A percentile compares a stretch with the other conserved stretches of the same genome.
Conservation (phyloP, 306 rosid species). For the Herpetospermum pedunculosum region DNA sequence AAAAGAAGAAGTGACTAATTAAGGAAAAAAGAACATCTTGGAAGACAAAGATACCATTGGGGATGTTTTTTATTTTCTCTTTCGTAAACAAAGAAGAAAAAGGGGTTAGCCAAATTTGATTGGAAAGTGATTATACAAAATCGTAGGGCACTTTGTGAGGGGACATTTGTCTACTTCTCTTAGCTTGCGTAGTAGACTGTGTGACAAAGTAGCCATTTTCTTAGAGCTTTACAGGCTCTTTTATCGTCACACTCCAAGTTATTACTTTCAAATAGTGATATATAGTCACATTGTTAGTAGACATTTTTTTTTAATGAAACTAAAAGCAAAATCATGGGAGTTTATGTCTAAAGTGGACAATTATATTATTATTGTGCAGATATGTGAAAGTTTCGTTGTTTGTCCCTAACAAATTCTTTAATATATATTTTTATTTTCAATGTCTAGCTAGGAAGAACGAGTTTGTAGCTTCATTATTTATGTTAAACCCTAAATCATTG, state of each 20-base stretch:
- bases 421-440: no score
- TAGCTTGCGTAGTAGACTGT: constrained; percentile 11
- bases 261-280: not conserved
- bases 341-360: no score
- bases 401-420: no score
- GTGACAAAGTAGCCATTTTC: constrained; percentile 16
- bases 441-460: no score
- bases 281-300: no score
- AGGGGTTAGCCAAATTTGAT: not conserved
- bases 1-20: not conserved
- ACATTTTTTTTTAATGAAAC: no score
- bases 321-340: no score
- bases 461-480: no score
- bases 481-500: no score
- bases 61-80: constrained; percentile 10
- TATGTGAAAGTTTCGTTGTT: no score
- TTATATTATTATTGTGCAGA: no score
- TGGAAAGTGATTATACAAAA: constrained; percentile 24
- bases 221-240: constrained; percentile 11
- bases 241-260: constrained; percentile 6
- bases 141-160: not conserved
- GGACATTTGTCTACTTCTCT: constrained; percentile 6
- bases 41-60: constrained; percentile 9
- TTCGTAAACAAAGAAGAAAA: not conserved
- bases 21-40: constrained; percentile 15